Evolutionary conservation across 192 early-diverging fungal genomes (phyloP), one percentile per base, ranked within the genome.

Genomic region (Dimargaris verticillata): DNA sequence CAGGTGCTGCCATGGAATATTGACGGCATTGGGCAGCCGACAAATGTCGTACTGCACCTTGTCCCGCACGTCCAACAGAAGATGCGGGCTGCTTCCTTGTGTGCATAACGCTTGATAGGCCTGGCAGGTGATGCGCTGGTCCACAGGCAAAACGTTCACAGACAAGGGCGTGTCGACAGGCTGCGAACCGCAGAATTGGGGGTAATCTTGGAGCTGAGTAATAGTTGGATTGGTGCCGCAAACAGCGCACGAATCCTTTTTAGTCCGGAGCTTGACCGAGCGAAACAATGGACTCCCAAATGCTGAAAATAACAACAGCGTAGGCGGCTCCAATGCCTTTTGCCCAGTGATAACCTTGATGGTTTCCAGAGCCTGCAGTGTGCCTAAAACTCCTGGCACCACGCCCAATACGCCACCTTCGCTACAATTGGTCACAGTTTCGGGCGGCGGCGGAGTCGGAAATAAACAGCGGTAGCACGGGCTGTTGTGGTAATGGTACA

Each of bases 391-490:
- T 18, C 95, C 95, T 0, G 95, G 86, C 5, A 98, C 92, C 78
- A 79, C 88, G 20, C 95, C 95, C 29, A 98, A 69, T 18, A 98
- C 92, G 12, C 95, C 95, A 1, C 83, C 85, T 67, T 96, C 93
- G 20, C 80, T 78, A 73, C 95, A 98, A 68, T 88, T 93, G 33
- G 84, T 81, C 33, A 95, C 84, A 9, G 88, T 80, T 54, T 88
- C 89, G 3, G 87, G 70, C 22, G 93, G 92, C 18, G 95, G 95
- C 20, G 95, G 95, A 38, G 66, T 82, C 0, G 95, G 93, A 67
- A 92, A 93, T 62, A 98, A 70, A 68, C 95, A 98, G 43, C 95
- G 83, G 69, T 94, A 98, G 72, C 95, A 98, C 15, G 95, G 95
- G 17, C 93, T 89, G 33, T 79, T 80, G 28, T 81, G 69, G 67